Percentiles rank a stretch among this genome's conserved stretches.
These are phyloP conservation scores for Lactarius sanguifluus DNA, from an alignment of 768 basidiomycete species.

Conservation along the genomic window DNA sequence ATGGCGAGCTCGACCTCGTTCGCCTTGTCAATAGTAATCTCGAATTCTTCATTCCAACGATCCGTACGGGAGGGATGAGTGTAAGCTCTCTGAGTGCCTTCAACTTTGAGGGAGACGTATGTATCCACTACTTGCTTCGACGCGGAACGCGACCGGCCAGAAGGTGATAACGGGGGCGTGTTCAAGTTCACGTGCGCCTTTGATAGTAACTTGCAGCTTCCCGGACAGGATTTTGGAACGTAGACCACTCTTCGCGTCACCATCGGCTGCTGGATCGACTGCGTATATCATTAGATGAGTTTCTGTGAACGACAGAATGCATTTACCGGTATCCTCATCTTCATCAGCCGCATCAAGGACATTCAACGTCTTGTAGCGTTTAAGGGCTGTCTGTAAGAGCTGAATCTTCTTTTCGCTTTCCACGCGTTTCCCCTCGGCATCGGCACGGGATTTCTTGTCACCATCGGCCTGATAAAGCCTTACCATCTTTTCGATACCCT, in stretches of 20 bases:
- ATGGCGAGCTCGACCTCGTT: constrained; percentile 97
- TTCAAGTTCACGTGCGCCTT: constrained; percentile 90
- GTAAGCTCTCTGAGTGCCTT: constrained; percentile 89
- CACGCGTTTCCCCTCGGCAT: constrained; percentile 90
- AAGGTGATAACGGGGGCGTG: constrained; percentile 75
- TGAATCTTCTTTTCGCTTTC: constrained; percentile 98
- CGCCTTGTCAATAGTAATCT: constrained; percentile 95
- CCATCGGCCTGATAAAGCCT: constrained; percentile 95
- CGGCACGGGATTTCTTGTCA: constrained; percentile 91
- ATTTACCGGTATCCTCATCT: constrained; percentile 73
- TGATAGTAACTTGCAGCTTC: constrained; percentile 84
- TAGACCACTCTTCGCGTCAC: constrained; percentile 88
- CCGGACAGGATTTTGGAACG: constrained; percentile 94
- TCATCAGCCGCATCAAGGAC: constrained; percentile 83
- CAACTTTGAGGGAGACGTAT: constrained; percentile 90
- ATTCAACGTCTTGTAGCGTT: constrained; percentile 94
- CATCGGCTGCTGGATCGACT: constrained; percentile 41
- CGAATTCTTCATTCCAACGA: constrained; percentile 97
- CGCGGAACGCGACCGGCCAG: constrained; percentile 66
- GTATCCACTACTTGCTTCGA: constrained; percentile 83
- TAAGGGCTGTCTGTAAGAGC: constrained; percentile 86
- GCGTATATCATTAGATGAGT: neutral
- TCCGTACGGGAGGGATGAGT: constrained; percentile 94
- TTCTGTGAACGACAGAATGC: neutral
- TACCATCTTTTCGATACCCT: constrained; percentile 98